Evolutionary conservation across 176 grass and related monocot genomes (phyloP), one percentile per base, ranked within the genome.

Genomic region (Lolium multiflorum): DNA sequence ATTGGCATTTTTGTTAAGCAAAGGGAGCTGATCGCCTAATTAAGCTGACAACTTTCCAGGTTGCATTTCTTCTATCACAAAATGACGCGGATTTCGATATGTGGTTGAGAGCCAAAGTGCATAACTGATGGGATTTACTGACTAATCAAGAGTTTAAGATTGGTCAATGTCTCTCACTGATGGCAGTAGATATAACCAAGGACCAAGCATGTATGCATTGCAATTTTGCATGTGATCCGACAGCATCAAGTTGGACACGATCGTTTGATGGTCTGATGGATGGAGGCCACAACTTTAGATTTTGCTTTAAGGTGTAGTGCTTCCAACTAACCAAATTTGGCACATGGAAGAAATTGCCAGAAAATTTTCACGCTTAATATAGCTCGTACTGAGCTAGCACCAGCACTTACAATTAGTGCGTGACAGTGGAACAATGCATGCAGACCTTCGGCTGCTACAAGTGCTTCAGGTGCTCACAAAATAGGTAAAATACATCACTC

Each of bases 291-390:
- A 84, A 41, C 81, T 88, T 84, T 69, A 37, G 43, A 26, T 84
- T 81, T 68, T 75, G 81, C 89, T 88, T 88, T 87, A 83, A 2
- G 64, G 47, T 51, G 77, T 82, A 76, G 77, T 78, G 89, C 15
- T 9, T 81, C 85, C 89, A 91, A 81, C 89, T 15, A 88, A 15
- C 69, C 14, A 69, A 84, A 87, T 87, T 79, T 26, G 49, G 76
- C 89, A 88, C 89, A 88, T 84, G 89, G 12, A 75, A 84, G 11
- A 84, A 88, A 75, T 66, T 75, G 39, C 38, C 25, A 48, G 75
- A 66, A 67, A 73, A 71, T 50, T 76, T 35, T 14, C 7, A 72
- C 54, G 74, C 79, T 3, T 47, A 35, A 6, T 28, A 10, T 48
- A 70, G 80, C 46, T 80, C 66, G 10, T 79, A 78, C 47, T 28